phyloP scores from a whole-genome alignment of 306 rosid species.

The Medicago lupulina region DNA sequence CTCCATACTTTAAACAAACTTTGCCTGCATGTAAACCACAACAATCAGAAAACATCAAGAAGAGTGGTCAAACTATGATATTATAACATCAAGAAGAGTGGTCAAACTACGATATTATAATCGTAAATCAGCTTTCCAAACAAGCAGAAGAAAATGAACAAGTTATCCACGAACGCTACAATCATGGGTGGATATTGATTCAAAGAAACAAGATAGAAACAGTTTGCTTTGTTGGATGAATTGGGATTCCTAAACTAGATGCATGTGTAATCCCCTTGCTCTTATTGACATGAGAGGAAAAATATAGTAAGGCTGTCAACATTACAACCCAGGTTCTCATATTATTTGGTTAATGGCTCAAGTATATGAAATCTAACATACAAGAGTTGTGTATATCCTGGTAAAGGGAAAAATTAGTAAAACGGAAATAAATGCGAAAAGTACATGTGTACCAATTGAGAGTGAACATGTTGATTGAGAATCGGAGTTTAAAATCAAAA shows the following conservation, averaged over 20 bases:
- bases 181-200: conserved; percentile 16
- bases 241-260: conserved; percentile 19
- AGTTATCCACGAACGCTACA: conserved; percentile 21
- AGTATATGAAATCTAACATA: conserved; percentile 13
- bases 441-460: background rate
- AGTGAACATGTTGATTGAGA: no score
- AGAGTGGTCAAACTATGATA: background rate
- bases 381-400: background rate
- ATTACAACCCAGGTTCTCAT: conserved; percentile 10
- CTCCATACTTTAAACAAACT: conserved; percentile 66
- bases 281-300: conserved; percentile 18
- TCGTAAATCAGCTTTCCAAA: conserved; percentile 9
- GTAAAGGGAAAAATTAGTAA: background rate
- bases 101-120: conserved; percentile 10
- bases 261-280: conserved; percentile 21
- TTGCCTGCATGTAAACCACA: conserved; percentile 59
- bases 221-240: conserved; percentile 18
- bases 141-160: conserved; percentile 28
- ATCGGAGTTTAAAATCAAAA: no score
- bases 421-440: conserved; percentile 10
- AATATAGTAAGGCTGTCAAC: conserved; percentile 6
- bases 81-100: conserved; percentile 12
- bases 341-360: conserved; percentile 8
- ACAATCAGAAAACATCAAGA: conserved; percentile 33
- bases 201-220: conserved; percentile 5